phyloP scores from a whole-genome alignment of 2,329 filamentous ascomycete species.

The Nannizziopsis barbatae region DNA sequence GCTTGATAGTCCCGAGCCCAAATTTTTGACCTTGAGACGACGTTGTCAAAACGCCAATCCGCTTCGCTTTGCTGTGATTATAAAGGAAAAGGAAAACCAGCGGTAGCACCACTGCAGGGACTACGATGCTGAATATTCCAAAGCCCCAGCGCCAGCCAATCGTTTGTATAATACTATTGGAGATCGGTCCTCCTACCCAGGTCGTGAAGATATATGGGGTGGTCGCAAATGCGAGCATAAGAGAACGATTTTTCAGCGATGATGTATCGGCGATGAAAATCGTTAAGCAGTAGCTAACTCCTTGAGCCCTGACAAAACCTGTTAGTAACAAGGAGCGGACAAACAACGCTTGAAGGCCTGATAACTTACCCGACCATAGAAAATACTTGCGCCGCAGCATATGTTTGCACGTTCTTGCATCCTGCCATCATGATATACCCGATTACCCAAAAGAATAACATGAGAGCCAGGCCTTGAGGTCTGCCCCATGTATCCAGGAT shows the following conservation, averaged over 20 bases:
- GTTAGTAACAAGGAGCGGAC: background rate
- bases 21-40: conserved; percentile 11
- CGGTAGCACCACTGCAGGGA: conserved; percentile 45
- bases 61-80: conserved; percentile 46
- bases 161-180: conserved; percentile 35
- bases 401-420: conserved; percentile 47
- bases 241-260: conserved; percentile 45
- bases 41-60: conserved; percentile 18
- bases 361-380: conserved; percentile 42
- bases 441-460: conserved; percentile 25
- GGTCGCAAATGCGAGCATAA: conserved; percentile 47
- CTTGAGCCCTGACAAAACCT: conserved; percentile 26
- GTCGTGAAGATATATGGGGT: conserved; percentile 40
- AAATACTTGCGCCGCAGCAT: conserved; percentile 50
- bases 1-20: conserved; percentile 17
- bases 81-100: conserved; percentile 43
- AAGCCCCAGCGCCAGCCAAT: conserved; percentile 53
- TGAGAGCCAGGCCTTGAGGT: conserved; percentile 42
- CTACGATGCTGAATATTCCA: conserved; percentile 50
- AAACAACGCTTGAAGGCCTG: background rate
- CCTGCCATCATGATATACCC: conserved; percentile 48
- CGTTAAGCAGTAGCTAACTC: conserved; percentile 44
- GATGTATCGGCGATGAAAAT: conserved; percentile 55
- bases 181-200: conserved; percentile 40
- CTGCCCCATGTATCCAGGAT: conserved; percentile 50